Base-by-base conservation (phyloP, 192 early-diverging fungal genomes). In the Coemansia sp. region DNA sequence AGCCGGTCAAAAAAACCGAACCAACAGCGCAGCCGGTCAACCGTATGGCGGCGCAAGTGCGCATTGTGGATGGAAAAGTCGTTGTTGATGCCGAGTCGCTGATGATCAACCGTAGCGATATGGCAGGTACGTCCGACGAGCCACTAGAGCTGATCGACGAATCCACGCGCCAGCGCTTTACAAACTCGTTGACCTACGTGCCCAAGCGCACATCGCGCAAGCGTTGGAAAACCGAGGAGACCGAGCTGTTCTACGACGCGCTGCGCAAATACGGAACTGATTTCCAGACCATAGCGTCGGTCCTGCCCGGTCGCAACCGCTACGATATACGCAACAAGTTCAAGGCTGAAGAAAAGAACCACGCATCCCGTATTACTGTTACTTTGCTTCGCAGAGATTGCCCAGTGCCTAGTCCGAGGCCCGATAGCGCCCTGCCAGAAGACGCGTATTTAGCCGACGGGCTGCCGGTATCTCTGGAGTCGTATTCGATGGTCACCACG, bases 261-360 rank as follows among this genome's bases (percentile, higher is more conserved):
- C 66, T 85, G 66, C 67, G 79, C 33, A 72, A 61, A 38, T 79
- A 70, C 39, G 84, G 84, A 4, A 66, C 84, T 0, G 84, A 85
- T 65, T 85, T 85, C 71, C 66, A 81, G 43, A 81, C 81, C 73
- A 68, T 81, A n/a, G 51, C 84, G 9, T 52, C 61, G 3, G 71
- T 37, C 18, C 67, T 85, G 61, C 67, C 73, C 4, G 54, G 58
- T 14, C 73, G 84, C 51, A 76, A 68, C 51, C 73, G 84, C 35
- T 77, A 78, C 51, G 75, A 85, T 20, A 61, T 82, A 28, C 65
- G 67, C 58, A 82, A 78, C 68, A 85, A 85, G 73, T 85, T 85
- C 68, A 74, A 73, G 41, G 54, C 55, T 6, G 84, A 85, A 60
- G 84, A 85, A 35, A 67, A 32, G 51, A 45, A n/a, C 9, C 61